Conservation (phyloP, 148 eudicot species). For the Diospyros lotus region DNA sequence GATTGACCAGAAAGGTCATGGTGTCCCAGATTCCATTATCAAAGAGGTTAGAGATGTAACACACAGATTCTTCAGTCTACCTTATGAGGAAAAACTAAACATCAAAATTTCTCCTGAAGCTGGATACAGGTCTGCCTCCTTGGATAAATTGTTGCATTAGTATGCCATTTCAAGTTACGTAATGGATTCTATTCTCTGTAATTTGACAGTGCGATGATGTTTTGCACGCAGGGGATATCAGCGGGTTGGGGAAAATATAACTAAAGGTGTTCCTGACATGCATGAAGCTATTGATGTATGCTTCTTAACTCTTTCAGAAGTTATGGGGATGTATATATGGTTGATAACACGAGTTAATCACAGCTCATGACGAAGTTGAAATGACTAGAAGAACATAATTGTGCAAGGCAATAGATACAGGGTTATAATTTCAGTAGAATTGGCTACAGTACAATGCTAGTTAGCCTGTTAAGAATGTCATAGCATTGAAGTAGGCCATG, state of each 20-base stretch:
- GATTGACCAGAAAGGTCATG: conserved; percentile 75
- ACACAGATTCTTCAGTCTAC: conserved; percentile 59
- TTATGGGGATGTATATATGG: not conserved
- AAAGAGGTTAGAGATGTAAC: conserved; percentile 57
- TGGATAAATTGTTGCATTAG: not conserved
- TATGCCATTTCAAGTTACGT: not conserved
- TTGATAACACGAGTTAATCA: not conserved
- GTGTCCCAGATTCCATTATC: conserved; percentile 64
- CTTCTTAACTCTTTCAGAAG: conserved; percentile 14
- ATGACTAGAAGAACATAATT: not conserved
- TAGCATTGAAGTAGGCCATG: not conserved
- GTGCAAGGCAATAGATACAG: not conserved
- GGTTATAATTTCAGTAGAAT: not conserved
- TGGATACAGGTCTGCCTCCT: conserved; percentile 68
- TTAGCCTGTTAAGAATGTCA: conserved; percentile 6
- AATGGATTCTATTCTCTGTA: not conserved
- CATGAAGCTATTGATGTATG: conserved; percentile 98
- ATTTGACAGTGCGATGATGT: conserved; percentile 3
- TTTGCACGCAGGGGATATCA: conserved; percentile 81
- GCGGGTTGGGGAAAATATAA: conserved; percentile 78
- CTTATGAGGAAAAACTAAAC: conserved; percentile 75
- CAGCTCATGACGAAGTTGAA: not conserved
- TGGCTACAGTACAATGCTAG: not conserved
- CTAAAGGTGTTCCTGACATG: conserved; percentile 86
- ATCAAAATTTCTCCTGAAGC: conserved; percentile 69